Percentiles rank a stretch among this genome's conserved stretches.
Evolutionary conservation across 139 green algal genomes (phyloP).

Genomic region (Auxenochlorella pyrenoidosa): DNA sequence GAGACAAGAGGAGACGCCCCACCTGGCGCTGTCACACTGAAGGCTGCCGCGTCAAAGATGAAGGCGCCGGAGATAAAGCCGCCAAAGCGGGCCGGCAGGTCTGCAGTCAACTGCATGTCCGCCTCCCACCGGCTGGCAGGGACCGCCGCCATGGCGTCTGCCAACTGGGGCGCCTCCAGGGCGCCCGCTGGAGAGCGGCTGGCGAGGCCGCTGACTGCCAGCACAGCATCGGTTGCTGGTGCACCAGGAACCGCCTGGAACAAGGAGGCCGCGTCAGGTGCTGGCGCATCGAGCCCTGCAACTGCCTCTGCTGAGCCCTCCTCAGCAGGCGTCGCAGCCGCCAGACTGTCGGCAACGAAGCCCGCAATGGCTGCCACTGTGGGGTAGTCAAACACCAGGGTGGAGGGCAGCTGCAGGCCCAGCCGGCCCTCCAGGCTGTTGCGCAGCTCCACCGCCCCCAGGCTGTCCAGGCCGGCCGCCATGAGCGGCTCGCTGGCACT

Average conservation of each 20-base stretch:
- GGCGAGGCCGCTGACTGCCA: constrained; percentile 19
- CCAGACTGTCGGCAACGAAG: constrained; percentile 6
- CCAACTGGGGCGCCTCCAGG: neutral
- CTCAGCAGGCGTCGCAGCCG: neutral
- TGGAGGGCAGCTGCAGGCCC: constrained; percentile 46
- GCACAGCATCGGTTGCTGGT: neutral
- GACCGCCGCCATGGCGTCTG: constrained; percentile 17
- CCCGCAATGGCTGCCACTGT: constrained; percentile 50
- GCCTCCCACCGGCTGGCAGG: constrained; percentile 33
- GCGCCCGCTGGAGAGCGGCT: constrained; percentile 19
- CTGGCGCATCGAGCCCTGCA: too few species aligned
- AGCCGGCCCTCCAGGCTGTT: constrained; percentile 51
- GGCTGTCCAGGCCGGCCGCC: constrained; percentile 70
- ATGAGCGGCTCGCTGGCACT: constrained; percentile 59
- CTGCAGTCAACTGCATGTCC: constrained; percentile 9
- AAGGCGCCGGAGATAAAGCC: constrained; percentile 62
- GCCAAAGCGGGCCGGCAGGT: constrained; percentile 63
- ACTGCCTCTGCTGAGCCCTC: neutral
- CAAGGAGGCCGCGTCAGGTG: neutral
- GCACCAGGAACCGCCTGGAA: neutral
- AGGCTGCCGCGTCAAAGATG: constrained; percentile 63
- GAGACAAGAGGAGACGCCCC: neutral
- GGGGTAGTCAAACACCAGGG: constrained; percentile 72
- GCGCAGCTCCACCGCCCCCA: constrained; percentile 57
- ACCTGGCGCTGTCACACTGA: constrained; percentile 33